Evolutionary conservation across 1,139 yeast species (phyloP), one percentile per base, ranked within the genome.

Genomic region (Protomyces pachydermus): DNA sequence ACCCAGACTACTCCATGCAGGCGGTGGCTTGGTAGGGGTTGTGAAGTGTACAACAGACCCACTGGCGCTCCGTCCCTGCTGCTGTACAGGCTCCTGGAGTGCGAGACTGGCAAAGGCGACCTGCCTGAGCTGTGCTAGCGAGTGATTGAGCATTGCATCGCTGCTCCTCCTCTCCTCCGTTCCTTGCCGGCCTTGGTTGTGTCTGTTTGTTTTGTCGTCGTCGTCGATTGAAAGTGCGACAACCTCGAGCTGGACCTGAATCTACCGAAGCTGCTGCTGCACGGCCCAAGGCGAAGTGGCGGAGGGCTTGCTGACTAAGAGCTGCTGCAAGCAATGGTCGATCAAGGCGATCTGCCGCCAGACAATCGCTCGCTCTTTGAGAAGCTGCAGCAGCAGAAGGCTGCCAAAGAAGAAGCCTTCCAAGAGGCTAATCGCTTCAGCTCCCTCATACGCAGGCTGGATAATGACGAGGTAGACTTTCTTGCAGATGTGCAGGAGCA

Each of bases 381-480:
- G 16, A 56, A 66, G 45, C 55, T 70, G 16, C 71, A 70, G 60
- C 71, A 67, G 20, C 70, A 70, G 46, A 66, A 67, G 56, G 69
- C 70, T 61, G 56, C 52, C 54, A 68, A 70, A 35, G 71, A 70
- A 63, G 69, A 65, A 28, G 70, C 68, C 34, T 65, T 64, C 50
- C 70, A 69, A 55, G 71, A 70, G 51, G 67, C 62, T 34, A 60
- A 63, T 25, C 67, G 69, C 18, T 65, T 66, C 37, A 54, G 68
- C 9, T 69, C 68, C 45, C 67, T 67, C 37, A 65, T 70, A 14
- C 71, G 71, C 18, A 54, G 69, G 25, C 67, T 70, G 12, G 72
- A 70, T 64, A 69, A 69, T 14, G 72, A 70, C 48, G 72, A 70
- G 56, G 64, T 70, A 25, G 69, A 66, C 18, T 70, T 69, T 60